phyloP scores from a whole-genome alignment of 148 eudicot genomes.

The Arbutus unedo region DNA sequence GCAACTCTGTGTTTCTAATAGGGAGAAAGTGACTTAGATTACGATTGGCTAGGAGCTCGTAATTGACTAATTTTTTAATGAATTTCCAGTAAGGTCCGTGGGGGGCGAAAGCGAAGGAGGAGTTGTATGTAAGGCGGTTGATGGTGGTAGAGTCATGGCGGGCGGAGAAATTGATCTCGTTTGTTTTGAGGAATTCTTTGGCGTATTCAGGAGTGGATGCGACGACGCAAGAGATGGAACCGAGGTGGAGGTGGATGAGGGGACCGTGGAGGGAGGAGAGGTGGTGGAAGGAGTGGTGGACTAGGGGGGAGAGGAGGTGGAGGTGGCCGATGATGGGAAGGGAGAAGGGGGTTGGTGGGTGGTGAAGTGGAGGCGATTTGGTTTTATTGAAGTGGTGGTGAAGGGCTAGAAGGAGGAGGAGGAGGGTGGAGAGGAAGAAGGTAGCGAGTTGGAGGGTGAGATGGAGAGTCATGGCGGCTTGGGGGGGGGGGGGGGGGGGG shows the following conservation, averaged over 20 bases:
- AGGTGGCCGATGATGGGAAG: slow-evolving; percentile 42
- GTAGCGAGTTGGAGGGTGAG: not conserved
- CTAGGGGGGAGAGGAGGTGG: slow-evolving; percentile 28
- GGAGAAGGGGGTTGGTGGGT: slow-evolving; percentile 34
- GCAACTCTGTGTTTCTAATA: slow-evolving; percentile 10
- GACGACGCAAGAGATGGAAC: slow-evolving; percentile 27
- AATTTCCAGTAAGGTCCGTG: slow-evolving; percentile 29
- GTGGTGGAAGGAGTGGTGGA: slow-evolving; percentile 30
- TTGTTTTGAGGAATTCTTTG: slow-evolving; percentile 29
- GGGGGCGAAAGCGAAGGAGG: slow-evolving; percentile 25
- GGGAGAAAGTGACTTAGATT: slow-evolving; percentile 16
- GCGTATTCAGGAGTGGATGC: slow-evolving; percentile 32
- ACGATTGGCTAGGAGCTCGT: slow-evolving; percentile 21
- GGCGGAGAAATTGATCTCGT: slow-evolving; percentile 23
- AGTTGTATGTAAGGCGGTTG: slow-evolving; percentile 16
- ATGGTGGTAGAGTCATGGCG: slow-evolving; percentile 13
- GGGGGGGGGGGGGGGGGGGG: not conserved
- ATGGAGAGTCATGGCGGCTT: not conserved
- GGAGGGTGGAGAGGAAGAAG: not conserved
- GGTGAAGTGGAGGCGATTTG: slow-evolving; percentile 5
- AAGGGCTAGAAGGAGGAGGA: slow-evolving; percentile 4
- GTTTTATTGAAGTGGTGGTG: not conserved
- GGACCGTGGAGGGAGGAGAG: slow-evolving; percentile 30
- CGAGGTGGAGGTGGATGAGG: slow-evolving; percentile 28
- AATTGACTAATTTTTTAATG: slow-evolving; percentile 16